Conservation (phyloP, 2,329 filamentous ascomycete species). For the Akanthomyces muscarius region DNA sequence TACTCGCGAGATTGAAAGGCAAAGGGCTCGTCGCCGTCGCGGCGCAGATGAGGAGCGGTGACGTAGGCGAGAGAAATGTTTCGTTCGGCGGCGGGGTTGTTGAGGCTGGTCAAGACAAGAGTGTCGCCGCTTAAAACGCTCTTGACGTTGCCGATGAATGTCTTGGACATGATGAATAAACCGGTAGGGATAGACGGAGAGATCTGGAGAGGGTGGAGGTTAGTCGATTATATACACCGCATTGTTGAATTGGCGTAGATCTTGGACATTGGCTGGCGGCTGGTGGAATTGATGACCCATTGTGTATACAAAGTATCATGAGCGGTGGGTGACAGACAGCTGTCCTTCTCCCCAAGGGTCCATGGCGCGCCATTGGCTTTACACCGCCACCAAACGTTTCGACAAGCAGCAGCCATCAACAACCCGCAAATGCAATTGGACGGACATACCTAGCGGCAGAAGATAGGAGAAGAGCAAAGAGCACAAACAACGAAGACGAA, state of each 20-base stretch:
- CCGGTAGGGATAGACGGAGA: conserved; percentile 21
- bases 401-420: background rate
- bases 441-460: conserved; percentile 14
- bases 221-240: background rate
- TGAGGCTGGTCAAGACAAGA: conserved; percentile 74
- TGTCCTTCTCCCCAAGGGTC: background rate
- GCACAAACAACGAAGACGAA: conserved; percentile 4
- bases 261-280: background rate
- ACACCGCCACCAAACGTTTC: conserved; percentile 12
- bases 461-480: background rate
- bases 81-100: conserved; percentile 78
- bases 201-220: background rate
- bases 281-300: background rate
- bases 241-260: background rate
- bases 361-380: conserved; percentile 4
- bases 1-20: conserved; percentile 95
- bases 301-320: background rate
- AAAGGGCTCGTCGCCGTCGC: conserved; percentile 88
- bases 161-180: conserved; percentile 44
- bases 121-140: conserved; percentile 93
- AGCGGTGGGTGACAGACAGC: background rate
- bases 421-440: background rate
- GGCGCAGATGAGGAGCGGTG: conserved; percentile 76
- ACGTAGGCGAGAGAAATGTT: conserved; percentile 90
- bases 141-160: conserved; percentile 75